These are phyloP conservation scores for Coprinopsis strossmayeri DNA, from an alignment of 768 basidiomycete genomes.

Conservation along the genomic window DNA sequence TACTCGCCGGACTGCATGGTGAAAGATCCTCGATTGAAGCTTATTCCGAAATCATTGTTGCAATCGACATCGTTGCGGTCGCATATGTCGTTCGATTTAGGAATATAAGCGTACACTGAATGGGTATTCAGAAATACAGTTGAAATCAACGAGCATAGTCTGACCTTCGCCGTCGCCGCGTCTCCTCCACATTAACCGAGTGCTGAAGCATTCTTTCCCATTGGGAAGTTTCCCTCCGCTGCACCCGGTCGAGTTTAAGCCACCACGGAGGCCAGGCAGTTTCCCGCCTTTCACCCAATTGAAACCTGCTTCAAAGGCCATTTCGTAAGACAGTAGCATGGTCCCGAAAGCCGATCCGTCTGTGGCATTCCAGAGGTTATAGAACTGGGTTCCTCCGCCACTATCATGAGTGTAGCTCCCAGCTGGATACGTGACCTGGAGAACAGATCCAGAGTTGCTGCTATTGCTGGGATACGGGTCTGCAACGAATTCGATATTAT, in stretches of 20 bases:
- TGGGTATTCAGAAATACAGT: conserved; percentile 6
- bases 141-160: conserved; percentile 14
- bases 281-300: conserved; percentile 74
- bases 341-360: conserved; percentile 51
- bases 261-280: conserved; percentile 71
- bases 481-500: conserved; percentile 53
- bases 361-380: conserved; percentile 59
- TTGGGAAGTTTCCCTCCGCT: conserved; percentile 60
- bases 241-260: conserved; percentile 54
- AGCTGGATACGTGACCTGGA: conserved; percentile 58
- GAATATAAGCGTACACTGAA: conserved; percentile 78
- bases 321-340: conserved; percentile 70
- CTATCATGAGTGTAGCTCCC: conserved; percentile 53
- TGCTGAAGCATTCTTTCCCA: conserved; percentile 66
- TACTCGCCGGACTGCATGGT: conserved; percentile 56
- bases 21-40: conserved; percentile 62
- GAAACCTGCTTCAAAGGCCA: conserved; percentile 61
- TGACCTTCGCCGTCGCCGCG: conserved; percentile 63
- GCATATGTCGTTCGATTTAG: conserved; percentile 56
- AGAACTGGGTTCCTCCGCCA: conserved; percentile 68
- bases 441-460: conserved; percentile 34
- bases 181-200: conserved; percentile 71
- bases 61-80: conserved; percentile 49
- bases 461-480: conserved; percentile 59
- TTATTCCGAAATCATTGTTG: conserved; percentile 74